phyloP scores from a whole-genome alignment of 805 yeast genomes.

The Osmozyma mogii region DNA sequence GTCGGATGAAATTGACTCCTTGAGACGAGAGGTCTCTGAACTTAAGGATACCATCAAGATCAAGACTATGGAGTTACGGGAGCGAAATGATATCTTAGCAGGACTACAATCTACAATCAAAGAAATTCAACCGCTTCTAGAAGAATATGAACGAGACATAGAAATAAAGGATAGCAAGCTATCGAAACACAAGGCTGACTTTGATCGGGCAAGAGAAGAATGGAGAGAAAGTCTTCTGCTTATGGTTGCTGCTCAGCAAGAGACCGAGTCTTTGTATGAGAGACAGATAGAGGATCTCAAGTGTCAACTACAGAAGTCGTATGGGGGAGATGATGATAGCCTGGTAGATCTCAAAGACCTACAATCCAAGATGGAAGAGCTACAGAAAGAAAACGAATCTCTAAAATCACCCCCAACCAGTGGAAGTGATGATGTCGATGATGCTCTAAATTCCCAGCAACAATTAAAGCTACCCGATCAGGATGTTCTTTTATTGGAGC shows the following conservation, averaged over 20 bases:
- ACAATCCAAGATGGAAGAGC: conserved; percentile 3
- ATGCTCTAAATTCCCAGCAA: no score
- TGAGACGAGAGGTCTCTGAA: no score
- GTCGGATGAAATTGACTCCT: no score
- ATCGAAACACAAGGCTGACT: conserved; percentile 36
- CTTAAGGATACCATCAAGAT: no score
- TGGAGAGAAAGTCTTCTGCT: conserved; percentile 51
- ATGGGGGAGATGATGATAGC: conserved; percentile 2
- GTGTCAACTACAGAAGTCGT: conserved; percentile 6
- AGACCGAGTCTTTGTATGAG: conserved; percentile 43
- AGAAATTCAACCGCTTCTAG: conserved; percentile 40
- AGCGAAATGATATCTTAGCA: conserved; percentile 36
- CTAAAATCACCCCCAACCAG: no score
- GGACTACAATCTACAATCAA: conserved; percentile 42
- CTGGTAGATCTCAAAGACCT: conserved; percentile 11
- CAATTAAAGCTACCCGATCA: no score
- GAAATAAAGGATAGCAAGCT: conserved; percentile 39
- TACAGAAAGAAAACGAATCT: neutral
- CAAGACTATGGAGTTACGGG: conserved; percentile 35
- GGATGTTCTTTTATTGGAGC: no score
- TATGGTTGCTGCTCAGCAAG: conserved; percentile 47
- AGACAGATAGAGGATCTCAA: conserved; percentile 34
- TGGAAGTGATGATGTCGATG: no score
- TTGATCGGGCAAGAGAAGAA: conserved; percentile 50
- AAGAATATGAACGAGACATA: conserved; percentile 38